Conservation (phyloP, 345 rosid species). For the Citrus hindsii region DNA sequence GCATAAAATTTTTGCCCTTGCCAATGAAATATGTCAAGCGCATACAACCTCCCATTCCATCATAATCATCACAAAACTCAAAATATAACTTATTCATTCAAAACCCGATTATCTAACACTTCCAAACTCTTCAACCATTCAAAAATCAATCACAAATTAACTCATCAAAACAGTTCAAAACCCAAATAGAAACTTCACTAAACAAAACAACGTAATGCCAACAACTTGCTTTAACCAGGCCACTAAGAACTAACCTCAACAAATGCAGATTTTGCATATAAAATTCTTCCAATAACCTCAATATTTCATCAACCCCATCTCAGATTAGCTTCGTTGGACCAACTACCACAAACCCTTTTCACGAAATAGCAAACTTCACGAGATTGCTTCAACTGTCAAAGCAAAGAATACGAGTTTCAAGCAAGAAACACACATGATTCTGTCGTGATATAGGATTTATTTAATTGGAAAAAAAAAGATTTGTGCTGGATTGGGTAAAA, state of each 20-base stretch:
- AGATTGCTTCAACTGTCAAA: not conserved
- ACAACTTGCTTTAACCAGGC: slow-evolving; percentile 6
- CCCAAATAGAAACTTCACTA: not conserved
- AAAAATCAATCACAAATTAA: not conserved
- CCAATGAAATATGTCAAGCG: not conserved
- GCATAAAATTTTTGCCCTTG: not conserved
- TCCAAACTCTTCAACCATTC: not conserved
- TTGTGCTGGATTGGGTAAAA: not conserved
- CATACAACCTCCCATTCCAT: not conserved
- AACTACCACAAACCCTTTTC: slow-evolving; percentile 8
- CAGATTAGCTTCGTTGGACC: slow-evolving; percentile 8
- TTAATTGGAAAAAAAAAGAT: not conserved
- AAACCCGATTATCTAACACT: not conserved
- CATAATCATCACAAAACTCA: not conserved
- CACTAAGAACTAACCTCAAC: slow-evolving; percentile 11
- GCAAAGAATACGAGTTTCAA: not conserved
- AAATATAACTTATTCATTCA: not conserved
- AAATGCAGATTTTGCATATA: not conserved
- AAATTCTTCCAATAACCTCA: slow-evolving; percentile 9
- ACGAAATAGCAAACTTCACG: slow-evolving; percentile 15
- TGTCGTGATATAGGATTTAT: slow-evolving; percentile 13
- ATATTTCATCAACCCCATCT: slow-evolving; percentile 14
- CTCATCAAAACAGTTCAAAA: not conserved
- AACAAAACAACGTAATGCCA: slow-evolving; percentile 2
- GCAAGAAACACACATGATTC: slow-evolving; percentile 15